Percentiles rank a stretch among this genome's conserved stretches.
phyloP scores from a whole-genome alignment of 495 filamentous ascomycete genomes.

The Aspergillus panamensis region DNA sequence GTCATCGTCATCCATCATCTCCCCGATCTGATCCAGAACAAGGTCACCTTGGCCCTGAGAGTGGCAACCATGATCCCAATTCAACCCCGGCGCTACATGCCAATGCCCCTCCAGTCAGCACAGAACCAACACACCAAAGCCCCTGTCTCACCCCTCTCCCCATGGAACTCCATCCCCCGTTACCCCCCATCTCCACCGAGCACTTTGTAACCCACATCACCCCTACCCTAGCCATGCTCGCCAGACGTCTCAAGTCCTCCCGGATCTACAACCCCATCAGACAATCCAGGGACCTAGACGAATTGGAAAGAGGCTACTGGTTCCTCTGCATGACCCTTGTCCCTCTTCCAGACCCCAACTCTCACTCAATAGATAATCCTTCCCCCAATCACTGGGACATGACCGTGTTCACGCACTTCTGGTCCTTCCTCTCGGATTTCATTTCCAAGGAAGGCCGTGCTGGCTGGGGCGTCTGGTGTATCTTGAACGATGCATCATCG shows the following conservation, averaged over 20 bases:
- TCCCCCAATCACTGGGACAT: slow-evolving; percentile 22
- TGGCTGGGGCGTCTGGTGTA: slow-evolving; percentile 66
- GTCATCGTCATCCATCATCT: neutral
- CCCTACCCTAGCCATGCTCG: slow-evolving; percentile 49
- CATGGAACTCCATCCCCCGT: slow-evolving; percentile 41
- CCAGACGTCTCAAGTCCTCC: slow-evolving; percentile 45
- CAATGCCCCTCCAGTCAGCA: neutral
- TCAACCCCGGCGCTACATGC: neutral
- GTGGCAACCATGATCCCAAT: neutral
- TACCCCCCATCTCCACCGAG: slow-evolving; percentile 38
- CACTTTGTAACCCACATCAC: slow-evolving; percentile 53
- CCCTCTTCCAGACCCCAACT: slow-evolving; percentile 7
- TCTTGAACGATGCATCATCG: slow-evolving; percentile 33
- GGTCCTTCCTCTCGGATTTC: slow-evolving; percentile 59
- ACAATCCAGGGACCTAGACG: slow-evolving; percentile 48
- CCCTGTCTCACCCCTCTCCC: neutral
- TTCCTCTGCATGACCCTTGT: slow-evolving; percentile 43
- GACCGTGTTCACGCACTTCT: slow-evolving; percentile 45
- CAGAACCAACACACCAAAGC: neutral
- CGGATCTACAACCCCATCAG: slow-evolving; percentile 50
- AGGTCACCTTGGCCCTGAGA: neutral
- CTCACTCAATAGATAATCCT: neutral
- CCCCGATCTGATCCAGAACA: neutral
- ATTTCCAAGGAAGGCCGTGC: slow-evolving; percentile 52
- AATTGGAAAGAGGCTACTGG: slow-evolving; percentile 70